These are phyloP conservation scores for Colletotrichum eleusines DNA, from an alignment of 2,329 filamentous ascomycete genomes.

Conservation along the genomic window DNA sequence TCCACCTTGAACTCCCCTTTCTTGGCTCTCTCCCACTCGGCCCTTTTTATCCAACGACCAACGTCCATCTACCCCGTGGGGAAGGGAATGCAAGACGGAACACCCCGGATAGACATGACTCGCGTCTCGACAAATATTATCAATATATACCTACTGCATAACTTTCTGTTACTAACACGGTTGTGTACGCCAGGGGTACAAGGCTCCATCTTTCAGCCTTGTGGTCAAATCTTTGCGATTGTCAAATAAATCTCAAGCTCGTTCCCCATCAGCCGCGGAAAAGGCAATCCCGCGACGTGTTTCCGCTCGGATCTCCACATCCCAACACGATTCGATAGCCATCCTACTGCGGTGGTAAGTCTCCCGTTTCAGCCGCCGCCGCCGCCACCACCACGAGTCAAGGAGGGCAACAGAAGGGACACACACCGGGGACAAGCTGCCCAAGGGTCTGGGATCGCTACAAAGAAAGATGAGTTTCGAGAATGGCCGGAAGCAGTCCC, in stretches of 20 bases:
- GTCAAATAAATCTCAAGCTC: background rate
- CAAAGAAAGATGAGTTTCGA: constrained; percentile 26
- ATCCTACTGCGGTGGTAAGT: background rate
- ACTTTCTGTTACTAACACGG: background rate
- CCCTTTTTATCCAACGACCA: background rate
- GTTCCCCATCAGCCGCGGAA: background rate
- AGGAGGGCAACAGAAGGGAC: background rate
- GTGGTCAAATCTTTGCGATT: background rate
- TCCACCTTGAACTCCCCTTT: background rate
- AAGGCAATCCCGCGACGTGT: background rate
- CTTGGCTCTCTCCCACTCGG: background rate
- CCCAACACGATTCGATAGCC: background rate
- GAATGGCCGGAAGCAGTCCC: constrained; percentile 33
- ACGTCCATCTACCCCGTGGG: constrained; percentile 6
- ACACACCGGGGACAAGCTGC: background rate
- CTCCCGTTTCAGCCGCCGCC: background rate
- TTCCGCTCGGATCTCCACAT: background rate
- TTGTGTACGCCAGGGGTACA: background rate
- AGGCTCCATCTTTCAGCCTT: background rate
- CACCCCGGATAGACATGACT: constrained; percentile 1
- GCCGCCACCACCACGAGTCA: background rate
- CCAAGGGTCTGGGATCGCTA: too few species aligned
- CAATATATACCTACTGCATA: background rate
- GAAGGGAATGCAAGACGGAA: background rate
- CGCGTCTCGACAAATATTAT: background rate